phyloP scores from a whole-genome alignment of 1,284 basidiomycete genomes.

The Cryptococcus wingfieldii region DNA sequence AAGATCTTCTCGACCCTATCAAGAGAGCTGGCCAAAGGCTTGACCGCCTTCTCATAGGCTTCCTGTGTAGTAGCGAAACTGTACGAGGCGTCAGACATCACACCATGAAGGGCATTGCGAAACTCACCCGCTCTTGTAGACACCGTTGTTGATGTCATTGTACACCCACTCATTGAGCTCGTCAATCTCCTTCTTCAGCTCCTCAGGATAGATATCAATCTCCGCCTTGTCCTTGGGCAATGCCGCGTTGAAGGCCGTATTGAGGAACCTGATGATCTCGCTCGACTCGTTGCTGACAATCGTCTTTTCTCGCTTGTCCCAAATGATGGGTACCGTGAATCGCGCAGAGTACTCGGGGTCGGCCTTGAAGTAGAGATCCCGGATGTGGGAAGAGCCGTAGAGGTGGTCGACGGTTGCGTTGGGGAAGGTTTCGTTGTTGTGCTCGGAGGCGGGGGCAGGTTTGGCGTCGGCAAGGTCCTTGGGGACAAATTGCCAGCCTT shows the following conservation, averaged over 20 bases:
- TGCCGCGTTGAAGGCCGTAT: constrained; percentile 70
- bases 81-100: constrained; percentile 26
- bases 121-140: constrained; percentile 57
- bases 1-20: constrained; percentile 77
- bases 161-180: constrained; percentile 84
- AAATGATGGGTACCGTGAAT: constrained; percentile 88
- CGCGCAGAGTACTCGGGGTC: constrained; percentile 62
- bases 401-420: constrained; percentile 68
- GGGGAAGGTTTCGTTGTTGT: constrained; percentile 59
- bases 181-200: constrained; percentile 73
- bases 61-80: constrained; percentile 81
- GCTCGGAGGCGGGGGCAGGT: constrained; percentile 28
- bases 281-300: constrained; percentile 95
- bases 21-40: constrained; percentile 67
- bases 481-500: constrained; percentile 83
- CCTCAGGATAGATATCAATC: constrained; percentile 73
- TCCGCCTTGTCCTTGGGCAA: constrained; percentile 62
- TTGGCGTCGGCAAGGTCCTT: constrained; percentile 27
- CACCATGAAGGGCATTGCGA: no score
- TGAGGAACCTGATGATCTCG: constrained; percentile 91
- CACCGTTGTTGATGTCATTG: constrained; percentile 58
- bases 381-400: constrained; percentile 66
- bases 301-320: constrained; percentile 84
- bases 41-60: constrained; percentile 76
- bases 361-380: constrained; percentile 78